These are phyloP conservation scores for Elongisporangium prolatum DNA, from an alignment of 352 stramenopile species.

Conservation along the genomic window DNA sequence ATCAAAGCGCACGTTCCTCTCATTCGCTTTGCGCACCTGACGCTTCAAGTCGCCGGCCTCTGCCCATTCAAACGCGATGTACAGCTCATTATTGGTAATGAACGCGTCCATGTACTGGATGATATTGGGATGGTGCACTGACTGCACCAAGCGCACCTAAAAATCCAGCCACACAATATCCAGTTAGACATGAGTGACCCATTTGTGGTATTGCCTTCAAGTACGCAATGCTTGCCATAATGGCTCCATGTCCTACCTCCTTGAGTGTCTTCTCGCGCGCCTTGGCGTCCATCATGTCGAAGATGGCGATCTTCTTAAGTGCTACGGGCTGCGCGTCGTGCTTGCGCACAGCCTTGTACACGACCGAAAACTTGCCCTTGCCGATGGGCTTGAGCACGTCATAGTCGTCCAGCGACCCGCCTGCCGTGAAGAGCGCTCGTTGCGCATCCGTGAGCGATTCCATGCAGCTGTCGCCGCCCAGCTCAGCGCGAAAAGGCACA, in stretches of 20 bases:
- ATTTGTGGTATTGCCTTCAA: not conserved
- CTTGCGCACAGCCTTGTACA: slow-evolving; percentile 82
- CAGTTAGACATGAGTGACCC: not conserved
- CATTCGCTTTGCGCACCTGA: slow-evolving; percentile 89
- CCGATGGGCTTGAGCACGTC: slow-evolving; percentile 87
- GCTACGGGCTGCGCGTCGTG: slow-evolving; percentile 73
- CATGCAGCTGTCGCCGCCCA: slow-evolving; percentile 16
- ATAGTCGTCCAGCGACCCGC: slow-evolving; percentile 64
- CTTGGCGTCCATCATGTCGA: slow-evolving; percentile 88
- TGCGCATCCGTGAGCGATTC: slow-evolving; percentile 73
- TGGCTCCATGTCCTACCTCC: slow-evolving; percentile 26
- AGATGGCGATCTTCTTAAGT: slow-evolving; percentile 93
- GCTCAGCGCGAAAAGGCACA: not conserved
- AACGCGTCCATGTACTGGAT: slow-evolving; percentile 92
- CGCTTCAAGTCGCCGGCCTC: slow-evolving; percentile 92
- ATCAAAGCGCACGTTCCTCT: slow-evolving; percentile 81
- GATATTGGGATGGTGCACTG: slow-evolving; percentile 87
- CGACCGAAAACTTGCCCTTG: slow-evolving; percentile 92
- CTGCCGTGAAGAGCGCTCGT: slow-evolving; percentile 52
- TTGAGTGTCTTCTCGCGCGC: slow-evolving; percentile 90
- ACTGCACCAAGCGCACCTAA: slow-evolving; percentile 84
- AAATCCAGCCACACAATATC: slow-evolving; percentile 6
- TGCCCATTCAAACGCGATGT: slow-evolving; percentile 94
- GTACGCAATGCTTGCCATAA: not conserved
- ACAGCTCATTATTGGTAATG: slow-evolving; percentile 86